Evolutionary conservation across 1,284 basidiomycete species (phyloP).

Genomic region (Leccinum pachyderme): DNA sequence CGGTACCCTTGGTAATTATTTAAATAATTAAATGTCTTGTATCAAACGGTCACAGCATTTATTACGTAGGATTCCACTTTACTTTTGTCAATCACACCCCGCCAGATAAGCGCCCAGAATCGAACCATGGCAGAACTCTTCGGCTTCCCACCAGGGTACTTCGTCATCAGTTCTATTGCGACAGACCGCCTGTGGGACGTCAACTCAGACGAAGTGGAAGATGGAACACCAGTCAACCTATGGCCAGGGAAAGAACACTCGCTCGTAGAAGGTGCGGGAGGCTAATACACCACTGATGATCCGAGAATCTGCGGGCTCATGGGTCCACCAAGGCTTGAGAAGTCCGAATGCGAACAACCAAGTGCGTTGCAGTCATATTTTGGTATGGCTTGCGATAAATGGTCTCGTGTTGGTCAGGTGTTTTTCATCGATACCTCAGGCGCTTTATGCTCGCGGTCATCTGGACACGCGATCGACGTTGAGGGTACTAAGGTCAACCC

Average conservation of each 20-base stretch:
- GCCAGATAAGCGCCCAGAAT: neutral
- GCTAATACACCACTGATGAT: neutral
- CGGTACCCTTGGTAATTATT: neutral
- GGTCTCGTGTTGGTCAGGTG: slow-evolving; percentile 43
- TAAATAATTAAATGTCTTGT: neutral
- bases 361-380: slow-evolving; percentile 35
- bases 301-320: slow-evolving; percentile 13
- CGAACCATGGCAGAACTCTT: slow-evolving; percentile 26
- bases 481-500: slow-evolving; percentile 48
- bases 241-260: slow-evolving; percentile 72
- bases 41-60: neutral
- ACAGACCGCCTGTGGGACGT: slow-evolving; percentile 65
- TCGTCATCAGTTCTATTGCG: slow-evolving; percentile 64
- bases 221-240: slow-evolving; percentile 63
- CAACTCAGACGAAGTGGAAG: slow-evolving; percentile 51
- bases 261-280: slow-evolving; percentile 62
- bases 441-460: slow-evolving; percentile 67
- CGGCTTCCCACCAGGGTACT: slow-evolving; percentile 78
- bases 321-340: slow-evolving; percentile 51
- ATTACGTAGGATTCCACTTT: neutral
- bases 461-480: slow-evolving; percentile 79
- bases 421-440: slow-evolving; percentile 79
- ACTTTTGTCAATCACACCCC: neutral
- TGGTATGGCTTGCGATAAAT: neutral
- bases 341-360: slow-evolving; percentile 71